A percentile compares a stretch with the other conserved stretches of the same genome.
Conservation (phyloP, 192 early-diverging fungal species). For the Coemansia reversa region DNA sequence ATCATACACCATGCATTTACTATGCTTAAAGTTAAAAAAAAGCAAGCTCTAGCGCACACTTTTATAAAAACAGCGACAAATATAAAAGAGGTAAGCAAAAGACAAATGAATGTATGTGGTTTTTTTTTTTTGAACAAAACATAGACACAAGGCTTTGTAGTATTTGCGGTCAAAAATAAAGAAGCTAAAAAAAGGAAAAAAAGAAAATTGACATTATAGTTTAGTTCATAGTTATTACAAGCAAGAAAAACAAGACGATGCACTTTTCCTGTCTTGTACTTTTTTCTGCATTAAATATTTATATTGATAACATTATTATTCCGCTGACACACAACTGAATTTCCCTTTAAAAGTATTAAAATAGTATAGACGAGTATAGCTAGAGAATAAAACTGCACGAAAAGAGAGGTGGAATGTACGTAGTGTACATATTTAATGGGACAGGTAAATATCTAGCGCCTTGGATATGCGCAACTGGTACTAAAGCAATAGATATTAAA, state of each 20-base stretch:
- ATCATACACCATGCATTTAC: slow-evolving; percentile 8
- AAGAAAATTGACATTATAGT: too few relatives aligned
- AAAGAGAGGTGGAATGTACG: too few relatives aligned
- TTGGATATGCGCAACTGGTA: neutral
- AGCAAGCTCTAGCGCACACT: neutral
- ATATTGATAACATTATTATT: too few relatives aligned
- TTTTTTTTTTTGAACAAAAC: too few relatives aligned
- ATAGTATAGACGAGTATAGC: too few relatives aligned
- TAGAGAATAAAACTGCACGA: neutral
- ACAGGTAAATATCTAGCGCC: neutral
- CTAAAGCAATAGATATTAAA: neutral
- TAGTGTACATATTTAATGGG: neutral
- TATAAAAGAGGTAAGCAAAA: neutral
- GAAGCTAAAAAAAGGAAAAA: too few relatives aligned
- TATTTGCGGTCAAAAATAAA: too few relatives aligned
- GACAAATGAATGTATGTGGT: slow-evolving; percentile 3
- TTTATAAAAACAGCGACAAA: slow-evolving; percentile 3
- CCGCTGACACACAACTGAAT: too few relatives aligned
- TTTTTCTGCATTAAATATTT: neutral
- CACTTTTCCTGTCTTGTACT: neutral
- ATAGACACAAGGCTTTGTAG: too few relatives aligned
- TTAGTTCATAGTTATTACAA: neutral
- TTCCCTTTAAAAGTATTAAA: too few relatives aligned
- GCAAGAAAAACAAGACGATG: neutral
- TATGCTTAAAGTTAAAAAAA: neutral